Evolutionary conservation across 805 yeast species (phyloP).

Genomic region (Candida sithepensis): DNA sequence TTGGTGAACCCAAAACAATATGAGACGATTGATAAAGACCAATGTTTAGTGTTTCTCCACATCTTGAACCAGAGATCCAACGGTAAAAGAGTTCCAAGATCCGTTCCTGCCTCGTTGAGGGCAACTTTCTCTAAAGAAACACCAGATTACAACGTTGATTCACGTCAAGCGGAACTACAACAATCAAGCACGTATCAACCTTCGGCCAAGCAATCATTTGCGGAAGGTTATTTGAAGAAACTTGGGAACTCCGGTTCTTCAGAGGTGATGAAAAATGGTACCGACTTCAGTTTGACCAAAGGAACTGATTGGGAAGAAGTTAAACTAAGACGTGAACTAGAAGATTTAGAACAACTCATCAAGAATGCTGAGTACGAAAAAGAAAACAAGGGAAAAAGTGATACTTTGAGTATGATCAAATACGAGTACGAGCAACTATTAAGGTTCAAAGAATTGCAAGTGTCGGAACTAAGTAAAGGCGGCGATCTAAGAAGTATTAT

Average conservation of each 20-base stretch:
- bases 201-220: slow-evolving; percentile 39
- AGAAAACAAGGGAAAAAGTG: slow-evolving; percentile 30
- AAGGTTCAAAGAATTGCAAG: slow-evolving; percentile 67
- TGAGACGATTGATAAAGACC: slow-evolving; percentile 90
- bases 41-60: slow-evolving; percentile 83
- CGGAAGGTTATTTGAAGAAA: slow-evolving; percentile 51
- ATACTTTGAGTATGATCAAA: slow-evolving; percentile 31
- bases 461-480: slow-evolving; percentile 35
- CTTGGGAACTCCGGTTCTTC: slow-evolving; percentile 47
- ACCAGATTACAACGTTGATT: slow-evolving; percentile 65
- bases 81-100: slow-evolving; percentile 78
- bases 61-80: slow-evolving; percentile 83
- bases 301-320: slow-evolving; percentile 95
- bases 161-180: slow-evolving; percentile 40
- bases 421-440: slow-evolving; percentile 80
- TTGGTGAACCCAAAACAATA: slow-evolving; percentile 86
- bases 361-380: slow-evolving; percentile 51
- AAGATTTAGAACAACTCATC: slow-evolving; percentile 67
- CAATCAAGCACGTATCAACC: slow-evolving; percentile 6
- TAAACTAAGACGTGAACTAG: slow-evolving; percentile 71
- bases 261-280: slow-evolving; percentile 38
- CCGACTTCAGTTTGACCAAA: slow-evolving; percentile 67
- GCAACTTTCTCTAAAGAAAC: slow-evolving; percentile 87
- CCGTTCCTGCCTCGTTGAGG: slow-evolving; percentile 89
- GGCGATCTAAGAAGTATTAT: slow-evolving; percentile 49